Evolutionary conservation across 108 stramenopile genomes (phyloP).

Genomic region (Cyclotella atomus): DNA sequence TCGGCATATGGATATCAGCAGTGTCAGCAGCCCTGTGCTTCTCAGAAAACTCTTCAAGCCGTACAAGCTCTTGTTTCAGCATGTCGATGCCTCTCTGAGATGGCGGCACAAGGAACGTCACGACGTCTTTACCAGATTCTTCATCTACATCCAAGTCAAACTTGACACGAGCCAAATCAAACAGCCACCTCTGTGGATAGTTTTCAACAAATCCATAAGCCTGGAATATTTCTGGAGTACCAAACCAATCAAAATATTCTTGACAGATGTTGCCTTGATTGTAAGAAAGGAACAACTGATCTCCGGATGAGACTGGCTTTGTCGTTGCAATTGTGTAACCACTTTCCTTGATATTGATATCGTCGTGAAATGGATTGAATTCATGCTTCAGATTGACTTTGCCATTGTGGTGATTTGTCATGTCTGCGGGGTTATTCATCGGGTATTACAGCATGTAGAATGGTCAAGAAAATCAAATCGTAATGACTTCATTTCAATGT

Average conservation of each 20-base stretch:
- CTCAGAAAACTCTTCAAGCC: constrained; percentile 13
- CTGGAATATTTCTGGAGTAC: constrained; percentile 68
- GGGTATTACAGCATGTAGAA: too few species aligned
- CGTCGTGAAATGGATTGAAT: constrained; percentile 23
- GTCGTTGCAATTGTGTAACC: constrained; percentile 38
- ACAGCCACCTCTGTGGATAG: constrained; percentile 77
- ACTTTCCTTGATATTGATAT: constrained; percentile 7
- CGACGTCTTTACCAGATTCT: constrained; percentile 23
- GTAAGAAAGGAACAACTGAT: constrained; percentile 71
- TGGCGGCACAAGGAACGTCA: constrained; percentile 40
- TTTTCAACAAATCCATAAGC: constrained; percentile 86
- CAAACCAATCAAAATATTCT: constrained; percentile 35
- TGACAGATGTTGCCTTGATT: constrained; percentile 67
- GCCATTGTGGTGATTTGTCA: constrained; percentile 72
- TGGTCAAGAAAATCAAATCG: too few species aligned
- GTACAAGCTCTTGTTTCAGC: constrained; percentile 22
- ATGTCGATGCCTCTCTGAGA: constrained; percentile 36
- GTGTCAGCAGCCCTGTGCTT: constrained; percentile 4
- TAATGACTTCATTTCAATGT: too few species aligned
- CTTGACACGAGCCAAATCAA: constrained; percentile 43
- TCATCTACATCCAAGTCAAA: constrained; percentile 44
- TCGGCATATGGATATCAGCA: neutral
- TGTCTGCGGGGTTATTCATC: constrained; percentile 34
- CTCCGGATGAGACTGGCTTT: constrained; percentile 56
- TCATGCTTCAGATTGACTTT: constrained; percentile 36